Evolutionary conservation across 2,329 filamentous ascomycete species (phyloP), one percentile per base, ranked within the genome.

Genomic region (Trichoderma sp.): DNA sequence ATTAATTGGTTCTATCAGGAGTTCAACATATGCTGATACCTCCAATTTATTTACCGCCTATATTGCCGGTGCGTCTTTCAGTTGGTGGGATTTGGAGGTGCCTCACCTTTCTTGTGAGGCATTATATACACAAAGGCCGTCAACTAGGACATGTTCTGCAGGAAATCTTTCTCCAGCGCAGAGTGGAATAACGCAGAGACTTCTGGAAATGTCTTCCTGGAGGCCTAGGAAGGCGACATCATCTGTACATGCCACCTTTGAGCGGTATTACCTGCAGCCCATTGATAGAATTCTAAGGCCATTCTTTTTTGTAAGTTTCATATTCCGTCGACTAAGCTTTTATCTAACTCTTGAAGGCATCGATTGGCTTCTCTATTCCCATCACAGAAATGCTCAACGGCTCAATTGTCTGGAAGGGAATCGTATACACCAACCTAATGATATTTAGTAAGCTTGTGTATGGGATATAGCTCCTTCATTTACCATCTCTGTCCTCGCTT

Each of bases 281-380:
- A 74, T 77, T 0, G 76, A 86, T 2, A 81, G 81, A 10, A 81
- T 94, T 0, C 77, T 94, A 0, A 88, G 88, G 61, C 91, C 92
- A 0, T 85, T 93, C 69, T 94, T 94, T 79, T 94, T 94, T 74
- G 91, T 66, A n/a, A 57, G 63, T 37, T 19, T 19, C 11, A 5
- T 19, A 2, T 11, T 7, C 53, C 40, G n/a, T 11, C 0, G 5
- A 27, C 5, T 1, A 35, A 33, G 16, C 1, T 24, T 0, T 10
- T 27, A 7, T 35, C 55, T 49, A 47, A 47, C 31, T 5, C 8
- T 49, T 10, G 0, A 33, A 66, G 63, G 53, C 86, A 0, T 88
- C 86, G 0, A 91, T 95, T 43, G 92, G 92, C 0, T 94, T 95
- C 75, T 90, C 92, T 0, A 91, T 96, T 1, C 92, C 92, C 0